Evolutionary conservation across 768 basidiomycete species (phyloP), one percentile per base, ranked within the genome.

Genomic region (Russula abietina): DNA sequence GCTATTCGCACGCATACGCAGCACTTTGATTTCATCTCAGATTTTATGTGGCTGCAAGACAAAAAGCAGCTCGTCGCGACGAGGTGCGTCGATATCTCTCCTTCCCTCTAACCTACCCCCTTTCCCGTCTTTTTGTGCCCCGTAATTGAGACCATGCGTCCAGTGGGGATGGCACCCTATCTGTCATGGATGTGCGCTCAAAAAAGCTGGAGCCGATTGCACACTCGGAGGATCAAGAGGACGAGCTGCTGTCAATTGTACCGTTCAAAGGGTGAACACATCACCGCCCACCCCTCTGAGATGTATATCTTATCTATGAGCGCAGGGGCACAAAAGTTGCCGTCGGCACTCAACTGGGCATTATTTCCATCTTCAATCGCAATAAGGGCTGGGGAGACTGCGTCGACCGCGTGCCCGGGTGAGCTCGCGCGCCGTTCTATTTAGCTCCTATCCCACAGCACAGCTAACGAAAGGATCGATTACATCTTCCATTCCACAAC

Each of bases 171-270:
- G 94, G 93, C 2, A 93, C 93, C 16, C 77, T 98, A 53, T 95
- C 93, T 22, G 93, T 96, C 48, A 85, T 95, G 71, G 95, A 98
- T 68, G 83, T 95, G 28, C 84, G 94, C 61, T 86, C 90, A 19
- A 93, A 87, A 67, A 91, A 90, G 69, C 65, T 79, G 14, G 83
- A 87, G 55, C 91, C 91, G 1, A 75, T 90, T 62, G 87, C 88
- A 1, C 89, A 93, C 58, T 96, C 93, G 17, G 94, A 96, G 71
- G 91, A 96, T 75, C 95, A 98, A 72, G 95, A 97, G 70, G 95
- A 98, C 71, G 95, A 98, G 70, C 76, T 97, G 49, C 79, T 98
- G 10, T 92, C 91, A 6, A 83, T 93, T 49, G 85, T 88, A 36
- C 73, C 91, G 17, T 93, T 98, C 72, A 91, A 89, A 78, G 83